Base-by-base conservation (phyloP, 2,329 filamentous ascomycete genomes). In the Phialophora tarda region DNA sequence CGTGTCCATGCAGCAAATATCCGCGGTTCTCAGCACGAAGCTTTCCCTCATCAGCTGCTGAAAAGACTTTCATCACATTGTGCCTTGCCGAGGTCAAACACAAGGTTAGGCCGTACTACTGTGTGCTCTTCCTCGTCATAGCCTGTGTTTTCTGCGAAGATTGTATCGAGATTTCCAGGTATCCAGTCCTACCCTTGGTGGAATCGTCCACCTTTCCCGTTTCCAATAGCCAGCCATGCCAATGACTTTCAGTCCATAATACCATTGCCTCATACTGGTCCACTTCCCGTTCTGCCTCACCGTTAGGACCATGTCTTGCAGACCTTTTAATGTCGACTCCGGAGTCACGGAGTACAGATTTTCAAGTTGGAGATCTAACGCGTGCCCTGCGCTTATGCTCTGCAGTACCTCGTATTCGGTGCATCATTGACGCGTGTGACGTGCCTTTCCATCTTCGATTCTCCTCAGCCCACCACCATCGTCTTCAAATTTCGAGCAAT, bases 321-420 rank as follows among this genome's bases (percentile, higher is more conserved):
- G 4, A 17, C 17, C 38, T 44, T 44, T 2, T n/a, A 7, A 44
- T 3, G 38, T 44, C 38, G 14, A 17, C 4, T n/a, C n/a, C n/a
- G n/a, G n/a, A n/a, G 38, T 41, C n/a, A n/a, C 38, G 2, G 32
- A 34, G 14, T n/a, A 44, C 38, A 7, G 38, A 44, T n/a, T 44
- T 4, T 41, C 17, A 0, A n/a, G 5, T 17, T 44, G 38, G 17
- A 44, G 38, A n/a, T n/a, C 17, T 44, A n/a, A 8, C 38, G 14
- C 23, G 10, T 51, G 21, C 8, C 4, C 23, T 28, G 48, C 17
- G 24, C 21, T 51, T 51, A 26, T 51, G 48, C 48, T 51, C 10
- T 28, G 48, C 48, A 28, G 48, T 51, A n/a, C n/a, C n/a, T n/a
- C n/a, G n/a, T n/a, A 51, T 51, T 10, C 48, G 21, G 48, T 11